These are phyloP conservation scores for Aureobasidium leucospermi DNA, from an alignment of 2,329 filamentous ascomycete species.

Conservation along the genomic window DNA sequence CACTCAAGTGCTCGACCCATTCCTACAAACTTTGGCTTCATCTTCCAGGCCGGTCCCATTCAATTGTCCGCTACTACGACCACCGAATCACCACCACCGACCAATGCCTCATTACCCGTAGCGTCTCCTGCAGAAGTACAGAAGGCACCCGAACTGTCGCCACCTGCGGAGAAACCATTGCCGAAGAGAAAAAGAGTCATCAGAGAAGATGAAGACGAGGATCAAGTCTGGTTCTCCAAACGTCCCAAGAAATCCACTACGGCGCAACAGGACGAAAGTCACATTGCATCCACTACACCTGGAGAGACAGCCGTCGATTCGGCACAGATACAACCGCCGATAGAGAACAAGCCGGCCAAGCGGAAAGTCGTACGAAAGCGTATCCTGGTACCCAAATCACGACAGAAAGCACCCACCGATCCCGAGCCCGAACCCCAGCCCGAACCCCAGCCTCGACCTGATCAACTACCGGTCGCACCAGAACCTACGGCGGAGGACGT, in stretches of 20 bases:
- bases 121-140: background rate
- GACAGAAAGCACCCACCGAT: background rate
- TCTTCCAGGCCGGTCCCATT: conserved; percentile 5
- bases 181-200: background rate
- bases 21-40: conserved; percentile 7
- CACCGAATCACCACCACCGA: background rate
- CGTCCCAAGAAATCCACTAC: background rate
- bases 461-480: background rate
- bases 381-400: background rate
- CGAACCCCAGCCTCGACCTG: background rate
- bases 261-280: background rate
- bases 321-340: background rate
- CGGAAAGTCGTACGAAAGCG: background rate
- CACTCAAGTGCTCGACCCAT: background rate
- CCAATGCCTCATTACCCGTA: background rate
- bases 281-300: background rate
- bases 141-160: background rate
- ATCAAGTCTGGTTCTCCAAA: background rate
- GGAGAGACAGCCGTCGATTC: background rate
- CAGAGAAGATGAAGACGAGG: background rate
- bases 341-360: background rate
- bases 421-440: background rate
- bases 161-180: background rate
- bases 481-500: background rate
- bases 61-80: background rate